phyloP scores from a whole-genome alignment of 148 eudicot species.

The Drosera capensis region DNA sequence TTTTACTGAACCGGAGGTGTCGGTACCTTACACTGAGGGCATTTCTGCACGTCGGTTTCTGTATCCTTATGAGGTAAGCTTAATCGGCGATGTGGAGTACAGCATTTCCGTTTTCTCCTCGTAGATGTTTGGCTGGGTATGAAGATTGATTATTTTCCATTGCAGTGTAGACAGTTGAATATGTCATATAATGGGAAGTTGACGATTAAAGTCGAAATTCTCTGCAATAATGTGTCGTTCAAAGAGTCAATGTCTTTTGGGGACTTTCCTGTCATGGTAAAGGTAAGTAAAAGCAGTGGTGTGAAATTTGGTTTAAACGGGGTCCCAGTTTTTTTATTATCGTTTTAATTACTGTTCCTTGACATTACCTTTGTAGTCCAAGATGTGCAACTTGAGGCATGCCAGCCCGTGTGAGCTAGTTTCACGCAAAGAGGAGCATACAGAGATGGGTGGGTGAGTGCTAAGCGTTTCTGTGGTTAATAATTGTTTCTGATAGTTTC shows the following conservation, averaged over 20 bases:
- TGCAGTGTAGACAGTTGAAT: conserved; percentile 77
- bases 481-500: not conserved
- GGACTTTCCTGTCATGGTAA: conserved; percentile 73
- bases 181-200: conserved; percentile 59
- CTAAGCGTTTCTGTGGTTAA: not conserved
- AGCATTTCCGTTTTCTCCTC: not conserved
- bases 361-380: conserved; percentile 35
- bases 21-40: conserved; percentile 45
- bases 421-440: conserved; percentile 47
- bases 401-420: conserved; percentile 41
- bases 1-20: conserved; percentile 36
- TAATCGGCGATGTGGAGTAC: not conserved
- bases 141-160: no score
- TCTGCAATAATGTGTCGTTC: conserved; percentile 37
- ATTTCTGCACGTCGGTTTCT: conserved; percentile 12
- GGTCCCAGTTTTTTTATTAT: not conserved
- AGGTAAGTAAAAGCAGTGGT: conserved; percentile 43
- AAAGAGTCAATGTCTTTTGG: conserved; percentile 50
- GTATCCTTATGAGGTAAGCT: conserved; percentile 55
- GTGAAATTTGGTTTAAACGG: no score
- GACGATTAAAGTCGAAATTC: conserved; percentile 38
- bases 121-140: no score
- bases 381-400: conserved; percentile 55
- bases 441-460: conserved; percentile 97
- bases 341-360: conserved; percentile 4